Conservation (phyloP, 306 rosid genomes). For the Begonia peltatifolia region DNA sequence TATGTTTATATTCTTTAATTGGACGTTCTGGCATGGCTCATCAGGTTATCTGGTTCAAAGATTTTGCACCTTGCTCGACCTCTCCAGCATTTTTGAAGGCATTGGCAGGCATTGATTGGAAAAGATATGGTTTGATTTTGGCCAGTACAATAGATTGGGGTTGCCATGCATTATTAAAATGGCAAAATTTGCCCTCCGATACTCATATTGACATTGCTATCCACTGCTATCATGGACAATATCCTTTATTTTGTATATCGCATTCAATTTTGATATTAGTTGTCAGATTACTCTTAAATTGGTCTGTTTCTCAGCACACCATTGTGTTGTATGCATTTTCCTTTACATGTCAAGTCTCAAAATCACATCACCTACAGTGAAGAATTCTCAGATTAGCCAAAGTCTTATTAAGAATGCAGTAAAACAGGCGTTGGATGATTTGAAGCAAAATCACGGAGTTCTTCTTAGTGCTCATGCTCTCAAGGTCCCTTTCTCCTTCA, state of each 20-base stretch:
- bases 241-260: constrained; percentile 17
- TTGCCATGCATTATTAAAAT: constrained; percentile 42
- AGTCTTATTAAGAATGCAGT: constrained; percentile 52
- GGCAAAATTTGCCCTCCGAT: constrained; percentile 49
- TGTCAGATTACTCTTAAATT: too few species aligned
- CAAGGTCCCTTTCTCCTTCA: constrained; percentile 33
- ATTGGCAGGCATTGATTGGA: constrained; percentile 56
- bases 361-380: constrained; percentile 25
- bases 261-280: too few species aligned
- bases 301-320: too few species aligned
- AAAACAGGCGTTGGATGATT: constrained; percentile 61
- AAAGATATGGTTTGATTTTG: constrained; percentile 58
- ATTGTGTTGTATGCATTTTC: constrained; percentile 12
- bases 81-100: constrained; percentile 48
- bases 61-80: constrained; percentile 44
- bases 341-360: constrained; percentile 39
- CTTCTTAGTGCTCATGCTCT: constrained; percentile 69
- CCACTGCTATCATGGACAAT: constrained; percentile 56
- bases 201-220: constrained; percentile 56
- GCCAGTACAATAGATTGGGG: constrained; percentile 32
- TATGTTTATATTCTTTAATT: constrained; percentile 8
- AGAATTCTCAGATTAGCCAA: constrained; percentile 26
- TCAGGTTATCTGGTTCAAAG: constrained; percentile 68
- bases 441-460: constrained; percentile 65
- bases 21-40: constrained; percentile 9